Percentiles rank a stretch among this genome's conserved stretches.
Evolutionary conservation across 495 filamentous ascomycete genomes (phyloP).

Genomic region (Tirmania nivea): DNA sequence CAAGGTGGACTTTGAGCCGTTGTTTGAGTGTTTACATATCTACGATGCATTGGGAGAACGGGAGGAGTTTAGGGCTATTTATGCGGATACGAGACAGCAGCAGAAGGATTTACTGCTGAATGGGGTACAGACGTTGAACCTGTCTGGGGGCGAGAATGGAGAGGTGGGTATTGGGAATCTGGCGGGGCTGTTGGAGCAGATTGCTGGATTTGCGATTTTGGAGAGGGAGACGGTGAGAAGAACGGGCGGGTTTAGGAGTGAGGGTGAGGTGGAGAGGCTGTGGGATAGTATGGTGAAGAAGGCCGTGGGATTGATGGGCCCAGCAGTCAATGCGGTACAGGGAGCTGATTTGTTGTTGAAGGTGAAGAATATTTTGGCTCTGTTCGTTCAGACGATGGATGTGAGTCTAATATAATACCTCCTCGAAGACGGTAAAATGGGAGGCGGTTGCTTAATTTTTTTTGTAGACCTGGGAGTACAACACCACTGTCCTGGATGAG

Average conservation of each 20-base stretch:
- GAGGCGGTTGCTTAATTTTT: slow-evolving; percentile 11
- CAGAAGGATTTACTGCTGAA: slow-evolving; percentile 85
- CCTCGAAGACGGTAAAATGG: neutral
- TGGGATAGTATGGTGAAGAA: slow-evolving; percentile 97
- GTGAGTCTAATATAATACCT: slow-evolving; percentile 22
- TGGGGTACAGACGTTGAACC: slow-evolving; percentile 37
- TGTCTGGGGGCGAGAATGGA: slow-evolving; percentile 9
- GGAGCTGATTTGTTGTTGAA: slow-evolving; percentile 72
- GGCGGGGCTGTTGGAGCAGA: slow-evolving; percentile 71
- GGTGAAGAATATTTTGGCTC: slow-evolving; percentile 72
- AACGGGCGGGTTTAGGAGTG: slow-evolving; percentile 57
- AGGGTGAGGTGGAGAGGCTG: slow-evolving; percentile 77
- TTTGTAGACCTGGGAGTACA: slow-evolving; percentile 63
- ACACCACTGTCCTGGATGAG: slow-evolving; percentile 54
- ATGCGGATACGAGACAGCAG: slow-evolving; percentile 65
- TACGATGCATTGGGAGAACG: slow-evolving; percentile 85
- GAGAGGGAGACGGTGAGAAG: slow-evolving; percentile 84
- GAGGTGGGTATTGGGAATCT: slow-evolving; percentile 53
- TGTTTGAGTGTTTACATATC: slow-evolving; percentile 92
- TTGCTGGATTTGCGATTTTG: slow-evolving; percentile 91
- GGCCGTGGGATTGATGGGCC: slow-evolving; percentile 56
- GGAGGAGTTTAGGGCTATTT: slow-evolving; percentile 74
- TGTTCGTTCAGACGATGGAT: slow-evolving; percentile 98
- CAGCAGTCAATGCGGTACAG: slow-evolving; percentile 46
- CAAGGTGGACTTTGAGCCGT: slow-evolving; percentile 78